Base-by-base conservation (phyloP, 306 rosid species). In the Trichosanthes truncata region DNA sequence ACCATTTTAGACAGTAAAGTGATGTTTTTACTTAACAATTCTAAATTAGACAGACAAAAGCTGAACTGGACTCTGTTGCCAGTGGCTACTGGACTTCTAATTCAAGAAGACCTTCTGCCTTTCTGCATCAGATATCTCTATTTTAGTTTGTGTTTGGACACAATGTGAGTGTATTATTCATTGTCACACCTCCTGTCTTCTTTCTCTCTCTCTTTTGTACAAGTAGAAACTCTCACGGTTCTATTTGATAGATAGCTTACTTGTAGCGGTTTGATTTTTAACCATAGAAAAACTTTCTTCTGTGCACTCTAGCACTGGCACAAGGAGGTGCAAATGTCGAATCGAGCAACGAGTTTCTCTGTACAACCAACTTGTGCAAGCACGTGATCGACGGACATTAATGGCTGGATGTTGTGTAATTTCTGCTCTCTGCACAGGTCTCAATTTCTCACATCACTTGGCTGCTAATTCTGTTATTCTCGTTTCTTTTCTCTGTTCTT, bases 1-100 rank as follows among this genome's bases (percentile, higher is more conserved):
- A 74, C 78, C 61, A 74, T 49, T 74, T 48, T 73, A 74, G 78
- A 74, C 78, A 74, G 60, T 18, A 65, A 68, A 49, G 51, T 74
- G 62, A 74, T 74, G 62, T 74, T 9, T 45, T 43, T 45, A 43
- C 57, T 45, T 72, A 21, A 72, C 53, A 73, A 73, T 46, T 48
- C 78, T 74, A 53, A 51, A 74, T 33, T 74, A 74, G 78, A 74
- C 31, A 52, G 78, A 52, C 63, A 74, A 72, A 46, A 29, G 78
- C 78, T 52, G 78, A 51, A 74, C 63, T 74, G 45, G 62, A 45
- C 38, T 43, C 51, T 43, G 21, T 72, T 72, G 77, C 77, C 77
- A 45, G 77, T 71, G 57, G 57, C 77, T 46, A 45, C 36, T 45
- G 55, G 56, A 46, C 62, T 74, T 73, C 77, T 73, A 73, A 72